Evolutionary conservation across 2,329 filamentous ascomycete species (phyloP).

Genomic region (Sarocladium oryzae): DNA sequence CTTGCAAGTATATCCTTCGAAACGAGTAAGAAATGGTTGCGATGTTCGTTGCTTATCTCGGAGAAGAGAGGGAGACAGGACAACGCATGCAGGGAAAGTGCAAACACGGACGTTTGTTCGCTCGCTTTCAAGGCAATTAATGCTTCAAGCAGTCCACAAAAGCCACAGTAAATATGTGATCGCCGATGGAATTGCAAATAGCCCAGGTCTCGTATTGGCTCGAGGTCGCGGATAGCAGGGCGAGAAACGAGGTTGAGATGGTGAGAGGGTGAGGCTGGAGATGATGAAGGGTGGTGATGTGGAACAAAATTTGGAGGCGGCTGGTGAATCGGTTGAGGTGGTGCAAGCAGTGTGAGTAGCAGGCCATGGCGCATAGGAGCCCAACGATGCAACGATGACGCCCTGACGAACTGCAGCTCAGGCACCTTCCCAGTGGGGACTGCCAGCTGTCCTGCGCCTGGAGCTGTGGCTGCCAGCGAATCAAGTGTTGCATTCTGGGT

Average conservation of each 20-base stretch:
- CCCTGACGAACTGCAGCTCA: slow-evolving; percentile 6
- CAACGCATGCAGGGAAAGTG: neutral
- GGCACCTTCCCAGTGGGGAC: slow-evolving; percentile 2
- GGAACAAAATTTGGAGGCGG: slow-evolving; percentile 9
- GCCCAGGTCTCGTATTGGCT: neutral
- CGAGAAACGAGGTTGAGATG: neutral
- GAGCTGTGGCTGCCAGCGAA: neutral
- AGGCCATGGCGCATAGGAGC: neutral
- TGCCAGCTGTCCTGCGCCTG: slow-evolving; percentile 5
- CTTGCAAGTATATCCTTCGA: neutral
- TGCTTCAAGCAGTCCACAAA: neutral
- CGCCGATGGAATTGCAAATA: neutral
- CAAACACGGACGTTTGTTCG: neutral
- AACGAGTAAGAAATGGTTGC: neutral
- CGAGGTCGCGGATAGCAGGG: neutral
- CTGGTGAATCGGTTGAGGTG: neutral
- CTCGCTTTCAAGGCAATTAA: neutral
- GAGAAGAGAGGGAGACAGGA: neutral
- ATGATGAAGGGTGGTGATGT: neutral
- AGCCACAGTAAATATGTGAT: neutral
- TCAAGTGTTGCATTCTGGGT: neutral
- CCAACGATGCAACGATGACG: slow-evolving; percentile 10
- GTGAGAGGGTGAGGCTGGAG: neutral
- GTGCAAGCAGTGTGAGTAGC: neutral
- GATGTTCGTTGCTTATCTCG: neutral